Conservation (phyloP, 2,329 filamentous ascomycete species). For the Nannizziopsis barbatae region DNA sequence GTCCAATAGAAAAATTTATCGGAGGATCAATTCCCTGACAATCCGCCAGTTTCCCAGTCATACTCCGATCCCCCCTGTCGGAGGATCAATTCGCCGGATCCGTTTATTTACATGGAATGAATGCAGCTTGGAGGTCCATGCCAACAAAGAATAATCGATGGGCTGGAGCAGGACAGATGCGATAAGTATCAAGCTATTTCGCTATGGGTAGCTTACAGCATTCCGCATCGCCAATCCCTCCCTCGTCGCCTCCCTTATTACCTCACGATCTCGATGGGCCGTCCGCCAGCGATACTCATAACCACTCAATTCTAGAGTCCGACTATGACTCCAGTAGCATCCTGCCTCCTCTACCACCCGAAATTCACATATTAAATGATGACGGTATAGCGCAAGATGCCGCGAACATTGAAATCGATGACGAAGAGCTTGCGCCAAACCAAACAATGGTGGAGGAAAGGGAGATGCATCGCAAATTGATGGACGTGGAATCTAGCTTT, state of each 20-base stretch:
- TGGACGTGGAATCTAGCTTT: slow-evolving; percentile 55
- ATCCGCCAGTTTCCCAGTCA: no score
- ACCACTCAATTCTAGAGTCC: slow-evolving; percentile 1
- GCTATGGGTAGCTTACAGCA: slow-evolving; percentile 1
- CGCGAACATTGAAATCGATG: slow-evolving; percentile 11
- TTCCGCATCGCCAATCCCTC: slow-evolving; percentile 4
- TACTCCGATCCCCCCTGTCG: not conserved
- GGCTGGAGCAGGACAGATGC: not conserved
- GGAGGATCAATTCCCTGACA: no score
- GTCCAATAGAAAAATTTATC: not conserved
- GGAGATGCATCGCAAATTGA: slow-evolving; percentile 49
- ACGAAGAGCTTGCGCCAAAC: slow-evolving; percentile 21
- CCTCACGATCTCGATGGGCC: slow-evolving; percentile 1
- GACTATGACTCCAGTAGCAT: slow-evolving; percentile 13
- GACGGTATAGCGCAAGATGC: slow-evolving; percentile 9
- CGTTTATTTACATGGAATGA: slow-evolving; percentile 4
- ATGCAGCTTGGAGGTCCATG: not conserved
- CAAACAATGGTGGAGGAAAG: slow-evolving; percentile 43
- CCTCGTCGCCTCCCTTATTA: slow-evolving; percentile 11
- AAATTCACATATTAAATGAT: slow-evolving; percentile 11
- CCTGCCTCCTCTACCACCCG: slow-evolving; percentile 9
- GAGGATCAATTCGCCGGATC: not conserved
- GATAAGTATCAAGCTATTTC: not conserved
- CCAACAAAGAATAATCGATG: not conserved
- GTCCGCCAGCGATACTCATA: not conserved